These are phyloP conservation scores for Tricholoma bakamatsutake DNA, from an alignment of 768 basidiomycete species.

Conservation along the genomic window DNA sequence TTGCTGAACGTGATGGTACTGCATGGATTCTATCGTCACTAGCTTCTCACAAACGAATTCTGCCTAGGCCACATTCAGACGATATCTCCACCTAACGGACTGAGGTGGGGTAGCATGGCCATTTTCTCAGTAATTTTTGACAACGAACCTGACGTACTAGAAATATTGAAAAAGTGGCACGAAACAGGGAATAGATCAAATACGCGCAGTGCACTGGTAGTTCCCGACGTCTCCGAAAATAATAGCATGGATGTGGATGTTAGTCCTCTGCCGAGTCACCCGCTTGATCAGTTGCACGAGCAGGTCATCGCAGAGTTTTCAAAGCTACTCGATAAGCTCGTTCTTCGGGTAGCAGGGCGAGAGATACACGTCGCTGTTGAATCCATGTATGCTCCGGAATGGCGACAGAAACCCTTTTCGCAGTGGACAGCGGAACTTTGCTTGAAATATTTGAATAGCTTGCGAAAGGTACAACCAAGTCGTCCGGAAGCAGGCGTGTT, in stretches of 20 bases:
- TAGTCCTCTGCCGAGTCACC: slow-evolving; percentile 42
- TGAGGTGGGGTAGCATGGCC: slow-evolving; percentile 44
- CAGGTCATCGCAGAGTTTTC: slow-evolving; percentile 68
- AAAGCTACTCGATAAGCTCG: slow-evolving; percentile 52
- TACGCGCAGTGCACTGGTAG: neutral
- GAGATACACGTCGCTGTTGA: slow-evolving; percentile 31
- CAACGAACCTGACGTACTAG: slow-evolving; percentile 5
- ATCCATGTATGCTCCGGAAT: slow-evolving; percentile 56
- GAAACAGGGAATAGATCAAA: neutral
- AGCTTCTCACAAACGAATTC: neutral
- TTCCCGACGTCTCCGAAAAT: slow-evolving; percentile 28
- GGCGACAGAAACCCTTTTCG: slow-evolving; percentile 34
- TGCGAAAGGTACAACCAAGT: slow-evolving; percentile 25
- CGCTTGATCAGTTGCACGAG: slow-evolving; percentile 60
- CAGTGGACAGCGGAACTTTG: slow-evolving; percentile 53
- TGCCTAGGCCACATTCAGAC: slow-evolving; percentile 26
- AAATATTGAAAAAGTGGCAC: neutral
- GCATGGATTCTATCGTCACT: slow-evolving; percentile 8
- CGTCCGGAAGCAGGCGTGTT: slow-evolving; percentile 49
- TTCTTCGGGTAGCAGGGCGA: slow-evolving; percentile 44
- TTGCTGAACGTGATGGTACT: slow-evolving; percentile 20
- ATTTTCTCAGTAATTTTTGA: slow-evolving; percentile 46
- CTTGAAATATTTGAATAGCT: slow-evolving; percentile 48
- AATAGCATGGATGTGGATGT: slow-evolving; percentile 65
- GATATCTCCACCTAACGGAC: slow-evolving; percentile 27